phyloP scores from a whole-genome alignment of 371 early-diverging fungal species.

The Chytridium lagenaria region DNA sequence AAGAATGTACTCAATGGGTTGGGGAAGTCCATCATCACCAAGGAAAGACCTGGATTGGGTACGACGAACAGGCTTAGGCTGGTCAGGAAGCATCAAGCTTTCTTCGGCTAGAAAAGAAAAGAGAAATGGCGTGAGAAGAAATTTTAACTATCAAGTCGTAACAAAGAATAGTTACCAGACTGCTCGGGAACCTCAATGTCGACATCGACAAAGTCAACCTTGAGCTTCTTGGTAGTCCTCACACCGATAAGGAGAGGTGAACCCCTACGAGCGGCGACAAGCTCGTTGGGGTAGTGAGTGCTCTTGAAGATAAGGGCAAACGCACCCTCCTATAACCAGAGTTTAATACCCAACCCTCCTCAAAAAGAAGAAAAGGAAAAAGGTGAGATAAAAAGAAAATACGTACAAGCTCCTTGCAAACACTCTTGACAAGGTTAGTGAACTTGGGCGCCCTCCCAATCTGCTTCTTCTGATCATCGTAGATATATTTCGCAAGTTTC shows the following conservation, averaged over 20 bases:
- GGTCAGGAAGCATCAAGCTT: conserved; percentile 44
- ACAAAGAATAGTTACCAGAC: conserved; percentile 6
- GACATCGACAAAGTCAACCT: conserved; percentile 85
- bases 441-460: conserved; percentile 49
- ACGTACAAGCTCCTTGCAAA: conserved; percentile 58
- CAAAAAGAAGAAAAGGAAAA: conserved; percentile 28
- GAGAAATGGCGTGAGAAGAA: conserved; percentile 1
- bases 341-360: no score
- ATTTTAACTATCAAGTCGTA: background rate
- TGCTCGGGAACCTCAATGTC: conserved; percentile 51
- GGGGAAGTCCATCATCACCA: conserved; percentile 88
- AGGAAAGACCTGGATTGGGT: conserved; percentile 95
- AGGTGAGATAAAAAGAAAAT: conserved; percentile 1
- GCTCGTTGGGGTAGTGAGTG: conserved; percentile 68
- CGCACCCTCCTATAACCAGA: conserved; percentile 64
- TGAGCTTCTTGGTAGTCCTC: conserved; percentile 66
- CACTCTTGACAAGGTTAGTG: conserved; percentile 57
- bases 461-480: conserved; percentile 56
- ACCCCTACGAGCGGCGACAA: conserved; percentile 71
- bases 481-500: conserved; percentile 69
- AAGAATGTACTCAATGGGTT: conserved; percentile 97
- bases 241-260: conserved; percentile 75
- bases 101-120: conserved; percentile 34
- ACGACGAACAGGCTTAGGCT: conserved; percentile 73
- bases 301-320: conserved; percentile 73